Evolutionary conservation across 2,329 filamentous ascomycete species (phyloP).

Genomic region (Colletotrichum caudatum): DNA sequence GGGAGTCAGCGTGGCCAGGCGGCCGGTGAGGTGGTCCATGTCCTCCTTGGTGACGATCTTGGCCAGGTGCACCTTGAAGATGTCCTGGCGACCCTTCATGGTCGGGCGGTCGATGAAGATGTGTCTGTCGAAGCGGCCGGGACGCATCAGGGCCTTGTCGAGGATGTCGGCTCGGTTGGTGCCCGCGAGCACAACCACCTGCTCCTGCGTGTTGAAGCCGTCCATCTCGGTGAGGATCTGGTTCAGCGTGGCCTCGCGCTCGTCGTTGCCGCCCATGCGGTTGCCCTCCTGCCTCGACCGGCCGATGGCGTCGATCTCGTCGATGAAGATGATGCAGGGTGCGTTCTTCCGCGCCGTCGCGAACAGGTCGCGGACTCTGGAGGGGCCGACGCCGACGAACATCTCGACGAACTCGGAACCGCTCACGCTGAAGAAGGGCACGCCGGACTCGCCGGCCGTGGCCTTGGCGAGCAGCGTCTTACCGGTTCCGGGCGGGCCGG

Average conservation of each 20-base stretch:
- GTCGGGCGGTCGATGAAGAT: slow-evolving; percentile 95
- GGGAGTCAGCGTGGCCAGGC: slow-evolving; percentile 91
- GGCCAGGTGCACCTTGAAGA: slow-evolving; percentile 92
- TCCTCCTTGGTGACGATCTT: slow-evolving; percentile 96
- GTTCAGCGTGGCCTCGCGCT: slow-evolving; percentile 96
- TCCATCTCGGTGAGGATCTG: slow-evolving; percentile 99
- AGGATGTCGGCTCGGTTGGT: slow-evolving; percentile 96
- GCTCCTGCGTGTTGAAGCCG: slow-evolving; percentile 96
- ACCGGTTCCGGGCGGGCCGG: slow-evolving; percentile 97
- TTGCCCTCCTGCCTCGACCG: slow-evolving; percentile 86
- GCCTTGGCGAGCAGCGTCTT: slow-evolving; percentile 98
- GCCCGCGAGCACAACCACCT: slow-evolving; percentile 95
- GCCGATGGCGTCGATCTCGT: slow-evolving; percentile 98
- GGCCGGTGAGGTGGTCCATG: slow-evolving; percentile 86
- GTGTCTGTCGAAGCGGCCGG: slow-evolving; percentile 95
- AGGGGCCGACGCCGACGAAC: slow-evolving; percentile 99
- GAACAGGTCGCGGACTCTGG: slow-evolving; percentile 93
- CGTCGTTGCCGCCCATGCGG: slow-evolving; percentile 84
- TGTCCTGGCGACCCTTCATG: slow-evolving; percentile 96
- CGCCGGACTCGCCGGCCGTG: slow-evolving; percentile 94
- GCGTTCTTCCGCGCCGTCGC: slow-evolving; percentile 94
- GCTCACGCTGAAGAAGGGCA: slow-evolving; percentile 98
- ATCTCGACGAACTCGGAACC: slow-evolving; percentile 99
- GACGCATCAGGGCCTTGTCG: slow-evolving; percentile 92
- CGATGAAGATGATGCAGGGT: slow-evolving; percentile 99